A percentile compares a stretch with the other conserved stretches of the same genome.
Conservation (phyloP, 2,329 filamentous ascomycete species). For the Colletotrichum theobromicola region DNA sequence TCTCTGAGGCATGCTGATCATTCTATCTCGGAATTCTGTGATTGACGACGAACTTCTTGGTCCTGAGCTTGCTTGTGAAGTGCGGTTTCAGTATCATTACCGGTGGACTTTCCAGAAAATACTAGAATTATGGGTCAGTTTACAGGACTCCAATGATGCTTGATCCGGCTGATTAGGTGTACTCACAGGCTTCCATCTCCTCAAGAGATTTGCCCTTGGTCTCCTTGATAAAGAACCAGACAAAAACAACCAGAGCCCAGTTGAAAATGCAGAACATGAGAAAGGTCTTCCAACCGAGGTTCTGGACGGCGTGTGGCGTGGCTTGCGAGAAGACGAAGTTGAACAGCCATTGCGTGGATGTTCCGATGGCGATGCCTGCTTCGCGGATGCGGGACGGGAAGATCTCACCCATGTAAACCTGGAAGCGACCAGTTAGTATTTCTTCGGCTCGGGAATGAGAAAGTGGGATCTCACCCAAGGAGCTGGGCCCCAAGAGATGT, state of each 20-base stretch:
- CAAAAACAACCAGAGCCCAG: constrained; percentile 46
- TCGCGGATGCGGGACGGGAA: constrained; percentile 57
- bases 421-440: neutral
- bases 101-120: neutral
- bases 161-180: neutral
- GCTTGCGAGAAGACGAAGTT: constrained; percentile 55
- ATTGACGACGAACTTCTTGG: neutral
- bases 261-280: constrained; percentile 56
- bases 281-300: constrained; percentile 53
- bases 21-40: neutral
- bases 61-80: neutral
- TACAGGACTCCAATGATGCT: neutral
- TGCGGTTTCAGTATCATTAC: neutral
- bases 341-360: constrained; percentile 55
- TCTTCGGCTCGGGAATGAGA: neutral
- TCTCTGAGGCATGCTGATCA: neutral
- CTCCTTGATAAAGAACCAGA: constrained; percentile 48
- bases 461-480: constrained; percentile 42
- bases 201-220: constrained; percentile 48
- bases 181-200: constrained; percentile 39
- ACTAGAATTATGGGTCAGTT: neutral
- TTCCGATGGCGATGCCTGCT: constrained; percentile 52
- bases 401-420: constrained; percentile 53
- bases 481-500: constrained; percentile 57
- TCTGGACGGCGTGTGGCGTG: constrained; percentile 52